Conservation (phyloP, 345 rosid species). For the Camelina sativa region DNA sequence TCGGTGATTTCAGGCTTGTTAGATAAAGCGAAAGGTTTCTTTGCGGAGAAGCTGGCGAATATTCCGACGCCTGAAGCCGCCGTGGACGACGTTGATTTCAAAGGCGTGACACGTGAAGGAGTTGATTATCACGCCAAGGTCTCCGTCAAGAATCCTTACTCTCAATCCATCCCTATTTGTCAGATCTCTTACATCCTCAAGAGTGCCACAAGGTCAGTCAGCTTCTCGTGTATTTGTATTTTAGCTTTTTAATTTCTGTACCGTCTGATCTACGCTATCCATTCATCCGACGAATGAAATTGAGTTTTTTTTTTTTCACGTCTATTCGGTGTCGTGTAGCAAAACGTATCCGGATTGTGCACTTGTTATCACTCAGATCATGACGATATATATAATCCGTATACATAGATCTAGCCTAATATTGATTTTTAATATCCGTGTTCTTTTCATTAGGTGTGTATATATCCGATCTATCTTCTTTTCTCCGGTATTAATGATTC, state of each 20-base stretch:
- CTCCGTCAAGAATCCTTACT: conserved; percentile 74
- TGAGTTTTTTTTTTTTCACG: too few species aligned
- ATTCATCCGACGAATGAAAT: conserved; percentile 12
- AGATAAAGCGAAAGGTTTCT: conserved; percentile 73
- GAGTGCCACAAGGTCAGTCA: conserved; percentile 64
- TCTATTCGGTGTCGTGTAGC: too few species aligned
- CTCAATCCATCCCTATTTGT: conserved; percentile 73
- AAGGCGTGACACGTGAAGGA: conserved; percentile 56
- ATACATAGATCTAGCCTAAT: conserved; percentile 15
- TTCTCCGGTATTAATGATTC: neutral
- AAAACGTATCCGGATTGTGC: neutral
- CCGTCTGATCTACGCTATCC: conserved; percentile 2
- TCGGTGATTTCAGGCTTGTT: conserved; percentile 47
- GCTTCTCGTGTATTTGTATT: neutral
- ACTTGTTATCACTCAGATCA: conserved; percentile 3
- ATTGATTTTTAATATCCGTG: neutral
- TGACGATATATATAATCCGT: neutral
- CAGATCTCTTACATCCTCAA: conserved; percentile 79
- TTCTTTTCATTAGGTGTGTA: neutral
- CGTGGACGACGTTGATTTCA: conserved; percentile 66
- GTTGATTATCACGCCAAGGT: conserved; percentile 72
- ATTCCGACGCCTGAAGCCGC: conserved; percentile 77
- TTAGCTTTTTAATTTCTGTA: neutral
- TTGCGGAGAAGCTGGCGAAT: conserved; percentile 71
- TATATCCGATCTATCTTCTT: neutral